Base-by-base conservation (phyloP, 495 filamentous ascomycete genomes). In the Lichenothelia convexa region DNA sequence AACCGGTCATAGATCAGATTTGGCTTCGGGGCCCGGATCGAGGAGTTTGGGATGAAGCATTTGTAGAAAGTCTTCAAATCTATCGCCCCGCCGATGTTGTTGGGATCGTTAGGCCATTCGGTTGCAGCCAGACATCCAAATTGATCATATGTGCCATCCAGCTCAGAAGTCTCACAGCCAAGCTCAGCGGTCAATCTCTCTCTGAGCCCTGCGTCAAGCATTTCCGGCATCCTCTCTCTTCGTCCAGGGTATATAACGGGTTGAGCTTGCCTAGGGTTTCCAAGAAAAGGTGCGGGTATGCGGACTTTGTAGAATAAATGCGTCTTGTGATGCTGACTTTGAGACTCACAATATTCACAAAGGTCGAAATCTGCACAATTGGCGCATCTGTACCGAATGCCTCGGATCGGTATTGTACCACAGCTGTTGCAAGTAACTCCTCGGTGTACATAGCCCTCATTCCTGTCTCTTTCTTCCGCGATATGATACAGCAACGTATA, bases 251-350 rank as follows among this genome's bases (percentile, higher is more conserved):
- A 95, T 75, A 79, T 87, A 2, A 83, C 71, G 3, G 80, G 75
- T 44, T 80, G 74, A 9, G 73, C 72, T 50, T 84, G 71, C 34
- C 67, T 59, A 8, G 71, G 70, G 30, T 70, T 73, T 3, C 73
- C 69, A 22, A 80, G 56, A 42, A 71, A 75, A 0, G 78, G 75
- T 3, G 73, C 69, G 5, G 80, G 80, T 24, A 85, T 75, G 11
- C 70, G 68, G 38, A 86, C 76, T 55, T 95, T 95, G 63, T 87
- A 92, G 63, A 97, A 93, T 30, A 97, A 62, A 59, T 97, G 89
- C 0, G 85, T 92, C 57, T 87, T 92, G 42, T 67, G 72, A 51
- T 99, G 91, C 0, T 6, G 19, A 4, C 17, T 19, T 0, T 83
- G 62, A 35, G 79, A 73, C 57, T 94, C 86, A 51, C 86, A 94